These are phyloP conservation scores for Xylaria sp. DNA, from an alignment of 2,329 filamentous ascomycete genomes.

Conservation along the genomic window DNA sequence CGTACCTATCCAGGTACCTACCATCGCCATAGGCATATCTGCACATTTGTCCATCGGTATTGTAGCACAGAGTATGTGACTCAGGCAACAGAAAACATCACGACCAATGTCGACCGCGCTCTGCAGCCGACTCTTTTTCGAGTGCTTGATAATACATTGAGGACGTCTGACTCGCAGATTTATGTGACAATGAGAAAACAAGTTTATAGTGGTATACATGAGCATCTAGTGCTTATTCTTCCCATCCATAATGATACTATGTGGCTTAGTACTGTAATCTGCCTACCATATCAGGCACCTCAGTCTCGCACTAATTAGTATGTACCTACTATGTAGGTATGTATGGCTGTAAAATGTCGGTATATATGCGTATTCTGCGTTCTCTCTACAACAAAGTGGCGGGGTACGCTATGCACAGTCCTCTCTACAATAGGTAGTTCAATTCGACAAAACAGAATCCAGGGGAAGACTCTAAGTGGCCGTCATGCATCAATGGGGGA, in stretches of 20 bases:
- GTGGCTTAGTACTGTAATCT: not conserved
- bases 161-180: conserved; percentile 32
- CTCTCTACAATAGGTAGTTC: no score
- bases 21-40: not conserved
- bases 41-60: not conserved
- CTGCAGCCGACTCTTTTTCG: conserved; percentile 17
- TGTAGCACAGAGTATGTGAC: conserved; percentile 28
- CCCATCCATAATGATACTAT: conserved; percentile 4
- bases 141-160: not conserved
- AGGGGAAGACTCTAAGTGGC: not conserved
- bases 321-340: no score
- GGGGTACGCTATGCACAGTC: no score
- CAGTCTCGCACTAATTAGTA: no score
- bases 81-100: conserved; percentile 30
- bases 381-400: no score
- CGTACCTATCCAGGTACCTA: no score
- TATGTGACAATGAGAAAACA: conserved; percentile 15
- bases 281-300: no score
- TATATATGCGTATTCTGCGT: no score
- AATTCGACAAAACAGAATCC: not conserved
- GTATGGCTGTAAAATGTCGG: no score
- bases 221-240: conserved; percentile 19
- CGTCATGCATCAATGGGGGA: not conserved
- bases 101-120: conserved; percentile 16
- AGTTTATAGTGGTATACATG: not conserved